These are phyloP conservation scores for Pezicula neosporulosa DNA, from an alignment of 2,329 filamentous ascomycete species.

Conservation along the genomic window DNA sequence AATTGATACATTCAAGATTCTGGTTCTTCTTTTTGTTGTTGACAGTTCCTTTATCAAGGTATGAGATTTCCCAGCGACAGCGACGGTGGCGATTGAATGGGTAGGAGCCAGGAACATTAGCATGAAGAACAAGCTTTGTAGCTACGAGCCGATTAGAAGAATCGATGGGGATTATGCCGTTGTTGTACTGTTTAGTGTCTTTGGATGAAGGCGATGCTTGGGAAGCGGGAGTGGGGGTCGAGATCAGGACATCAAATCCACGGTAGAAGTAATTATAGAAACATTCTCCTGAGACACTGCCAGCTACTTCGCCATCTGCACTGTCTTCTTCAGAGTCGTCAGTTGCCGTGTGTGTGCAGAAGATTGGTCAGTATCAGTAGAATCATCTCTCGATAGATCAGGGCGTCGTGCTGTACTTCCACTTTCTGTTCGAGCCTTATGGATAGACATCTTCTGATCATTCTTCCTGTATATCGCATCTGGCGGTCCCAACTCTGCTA, in stretches of 20 bases:
- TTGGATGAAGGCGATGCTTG: constrained; percentile 53
- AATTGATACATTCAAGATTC: constrained; percentile 30
- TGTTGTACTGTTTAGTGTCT: constrained; percentile 15
- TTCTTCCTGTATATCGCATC: constrained; percentile 93
- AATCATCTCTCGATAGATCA: constrained; percentile 43
- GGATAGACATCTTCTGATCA: constrained; percentile 84
- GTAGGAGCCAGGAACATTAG: constrained; percentile 92
- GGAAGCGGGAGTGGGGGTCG: constrained; percentile 65
- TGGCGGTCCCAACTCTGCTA: constrained; percentile 87
- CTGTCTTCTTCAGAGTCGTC: constrained; percentile 66
- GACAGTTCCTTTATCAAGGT: constrained; percentile 32
- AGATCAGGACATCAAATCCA: constrained; percentile 92
- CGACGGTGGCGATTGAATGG: constrained; percentile 93
- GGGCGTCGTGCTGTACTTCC: constrained; percentile 45
- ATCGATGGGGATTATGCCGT: constrained; percentile 20
- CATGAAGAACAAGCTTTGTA: constrained; percentile 89
- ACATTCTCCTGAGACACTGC: constrained; percentile 64
- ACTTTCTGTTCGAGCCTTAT: constrained; percentile 58
- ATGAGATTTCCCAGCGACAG: constrained; percentile 77
- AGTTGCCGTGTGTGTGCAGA: constrained; percentile 67
- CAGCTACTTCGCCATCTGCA: constrained; percentile 52
- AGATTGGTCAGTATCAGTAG: constrained; percentile 72
- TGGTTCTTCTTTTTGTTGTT: constrained; percentile 32
- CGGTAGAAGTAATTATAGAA: constrained; percentile 99
- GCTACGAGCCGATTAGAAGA: constrained; percentile 68